phyloP scores from a whole-genome alignment of 73 alveolate genomes.

The Uronychia setigera region DNA sequence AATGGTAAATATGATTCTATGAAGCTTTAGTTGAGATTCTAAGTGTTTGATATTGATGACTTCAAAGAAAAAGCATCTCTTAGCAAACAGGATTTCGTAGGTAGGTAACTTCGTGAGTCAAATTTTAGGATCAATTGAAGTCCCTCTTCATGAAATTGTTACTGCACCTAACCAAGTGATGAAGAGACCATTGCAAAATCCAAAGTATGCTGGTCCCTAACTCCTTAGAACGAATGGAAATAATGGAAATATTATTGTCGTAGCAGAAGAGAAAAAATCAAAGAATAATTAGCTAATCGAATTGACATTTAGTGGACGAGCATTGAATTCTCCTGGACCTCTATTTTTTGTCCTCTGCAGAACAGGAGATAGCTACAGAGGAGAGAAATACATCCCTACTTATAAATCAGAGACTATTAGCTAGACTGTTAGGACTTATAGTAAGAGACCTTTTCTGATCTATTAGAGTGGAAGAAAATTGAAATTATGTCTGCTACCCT shows the following conservation, averaged over 20 bases:
- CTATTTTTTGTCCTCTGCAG: not conserved
- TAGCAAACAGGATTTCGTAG: constrained; percentile 62
- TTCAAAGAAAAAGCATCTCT: constrained; percentile 49
- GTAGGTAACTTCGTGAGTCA: constrained; percentile 42
- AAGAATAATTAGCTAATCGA: constrained; percentile 38
- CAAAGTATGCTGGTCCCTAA: not conserved
- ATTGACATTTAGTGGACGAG: constrained; percentile 17
- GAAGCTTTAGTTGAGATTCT: not conserved
- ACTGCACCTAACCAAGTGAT: constrained; percentile 61
- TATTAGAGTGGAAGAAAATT: constrained; percentile 8
- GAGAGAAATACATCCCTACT: not conserved
- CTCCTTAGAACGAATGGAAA: constrained; percentile 6
- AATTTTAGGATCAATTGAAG: constrained; percentile 27
- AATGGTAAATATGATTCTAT: constrained; percentile 13
- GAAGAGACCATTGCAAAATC: constrained; percentile 52
- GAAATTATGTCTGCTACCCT: constrained; percentile 15
- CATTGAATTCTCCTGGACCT: constrained; percentile 41
- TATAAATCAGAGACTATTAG: not conserved
- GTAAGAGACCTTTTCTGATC: not conserved
- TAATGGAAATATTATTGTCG: constrained; percentile 31
- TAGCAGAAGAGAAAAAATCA: constrained; percentile 28
- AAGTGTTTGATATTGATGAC: constrained; percentile 76
- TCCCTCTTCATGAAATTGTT: constrained; percentile 73
- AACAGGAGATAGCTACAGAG: constrained; percentile 13
- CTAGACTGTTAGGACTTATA: not conserved